These are phyloP conservation scores for Xylaria sp. DNA, from an alignment of 2,329 filamentous ascomycete genomes.

Conservation along the genomic window DNA sequence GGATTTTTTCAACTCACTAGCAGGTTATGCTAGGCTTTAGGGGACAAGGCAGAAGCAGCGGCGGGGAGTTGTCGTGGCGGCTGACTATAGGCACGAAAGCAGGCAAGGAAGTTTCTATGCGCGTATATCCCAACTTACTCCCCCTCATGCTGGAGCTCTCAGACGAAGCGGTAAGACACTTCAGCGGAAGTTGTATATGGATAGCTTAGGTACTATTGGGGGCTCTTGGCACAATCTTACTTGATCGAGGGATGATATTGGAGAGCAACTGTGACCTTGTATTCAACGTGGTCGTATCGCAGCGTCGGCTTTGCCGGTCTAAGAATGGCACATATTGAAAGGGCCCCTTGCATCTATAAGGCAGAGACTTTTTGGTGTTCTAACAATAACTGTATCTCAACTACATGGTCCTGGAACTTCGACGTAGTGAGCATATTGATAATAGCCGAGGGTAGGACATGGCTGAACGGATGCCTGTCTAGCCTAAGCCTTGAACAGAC, in stretches of 20 bases:
- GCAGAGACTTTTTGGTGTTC: background rate
- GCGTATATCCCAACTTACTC: background rate
- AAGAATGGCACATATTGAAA: background rate
- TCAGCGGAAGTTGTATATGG: background rate
- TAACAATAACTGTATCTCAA: background rate
- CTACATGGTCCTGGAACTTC: background rate
- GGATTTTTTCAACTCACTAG: constrained; percentile 2
- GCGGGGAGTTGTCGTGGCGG: constrained; percentile 1
- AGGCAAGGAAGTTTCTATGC: background rate
- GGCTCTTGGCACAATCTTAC: background rate
- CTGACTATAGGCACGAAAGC: background rate
- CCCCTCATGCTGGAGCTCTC: background rate
- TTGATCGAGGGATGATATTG: background rate
- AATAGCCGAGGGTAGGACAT: background rate
- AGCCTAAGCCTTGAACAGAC: background rate
- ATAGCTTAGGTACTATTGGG: background rate
- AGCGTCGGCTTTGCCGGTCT: background rate
- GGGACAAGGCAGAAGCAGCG: background rate
- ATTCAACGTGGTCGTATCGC: background rate
- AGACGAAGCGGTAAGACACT: background rate
- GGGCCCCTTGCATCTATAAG: background rate
- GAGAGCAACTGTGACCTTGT: background rate
- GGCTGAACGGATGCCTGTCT: no score
- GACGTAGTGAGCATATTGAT: background rate
- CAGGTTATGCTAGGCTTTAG: constrained; percentile 10